These are phyloP conservation scores for Scedosporium minutisporum DNA, from an alignment of 2,329 filamentous ascomycete species.

Conservation along the genomic window DNA sequence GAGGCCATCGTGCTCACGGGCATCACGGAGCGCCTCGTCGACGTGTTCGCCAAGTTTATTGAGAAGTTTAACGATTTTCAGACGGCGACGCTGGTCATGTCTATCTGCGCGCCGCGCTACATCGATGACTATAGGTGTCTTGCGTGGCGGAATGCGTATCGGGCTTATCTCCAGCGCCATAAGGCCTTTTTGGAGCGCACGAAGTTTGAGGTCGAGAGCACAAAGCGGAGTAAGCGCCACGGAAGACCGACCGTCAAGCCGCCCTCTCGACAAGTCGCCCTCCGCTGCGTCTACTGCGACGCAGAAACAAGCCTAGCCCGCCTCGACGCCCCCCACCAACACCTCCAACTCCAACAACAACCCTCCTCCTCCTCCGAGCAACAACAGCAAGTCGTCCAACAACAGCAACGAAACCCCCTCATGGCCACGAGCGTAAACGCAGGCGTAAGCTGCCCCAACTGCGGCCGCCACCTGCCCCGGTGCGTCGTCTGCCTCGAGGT, in stretches of 20 bases:
- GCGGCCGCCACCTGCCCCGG: conserved; percentile 55
- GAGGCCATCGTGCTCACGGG: conserved; percentile 72
- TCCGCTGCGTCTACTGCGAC: conserved; percentile 71
- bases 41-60: conserved; percentile 68
- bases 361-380: not conserved
- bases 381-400: conserved; percentile 2
- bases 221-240: conserved; percentile 55
- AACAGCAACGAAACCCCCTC: conserved; percentile 39
- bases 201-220: conserved; percentile 70
- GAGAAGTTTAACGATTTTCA: conserved; percentile 69
- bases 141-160: conserved; percentile 64
- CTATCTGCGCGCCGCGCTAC: conserved; percentile 65
- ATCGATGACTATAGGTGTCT: conserved; percentile 67
- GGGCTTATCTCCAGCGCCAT: conserved; percentile 63
- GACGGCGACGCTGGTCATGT: conserved; percentile 65
- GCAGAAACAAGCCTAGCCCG: conserved; percentile 42
- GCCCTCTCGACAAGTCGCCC: conserved; percentile 58
- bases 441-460: conserved; percentile 57
- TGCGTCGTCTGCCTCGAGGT: conserved; percentile 60
- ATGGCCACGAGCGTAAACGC: conserved; percentile 47
- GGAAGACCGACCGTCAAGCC: conserved; percentile 54
- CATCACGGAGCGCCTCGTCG: conserved; percentile 61
- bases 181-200: conserved; percentile 65
- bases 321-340: conserved; percentile 12
- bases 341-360: not conserved